phyloP scores from a whole-genome alignment of 2,329 filamentous ascomycete species.

The Beauveria sp. region DNA sequence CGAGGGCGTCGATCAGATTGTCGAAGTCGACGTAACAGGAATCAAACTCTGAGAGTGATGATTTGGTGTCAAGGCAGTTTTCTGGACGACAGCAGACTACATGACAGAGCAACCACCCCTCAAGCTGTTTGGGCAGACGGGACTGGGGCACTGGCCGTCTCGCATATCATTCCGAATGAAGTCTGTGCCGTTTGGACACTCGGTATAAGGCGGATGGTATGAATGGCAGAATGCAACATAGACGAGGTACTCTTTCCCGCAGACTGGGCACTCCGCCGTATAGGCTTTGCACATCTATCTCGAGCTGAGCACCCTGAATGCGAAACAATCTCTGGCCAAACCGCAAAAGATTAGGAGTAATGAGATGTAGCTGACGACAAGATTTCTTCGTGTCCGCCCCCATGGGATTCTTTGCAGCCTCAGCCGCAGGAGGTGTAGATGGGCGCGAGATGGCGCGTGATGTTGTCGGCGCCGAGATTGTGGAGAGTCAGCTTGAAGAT shows the following conservation, averaged over 20 bases:
- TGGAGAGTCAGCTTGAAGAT: not conserved
- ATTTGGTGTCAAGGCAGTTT: constrained; percentile 15
- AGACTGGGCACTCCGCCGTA: constrained; percentile 49
- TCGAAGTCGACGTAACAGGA: constrained; percentile 55
- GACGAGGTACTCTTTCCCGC: constrained; percentile 51
- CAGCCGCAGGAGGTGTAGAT: not conserved
- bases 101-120: constrained; percentile 49
- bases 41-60: constrained; percentile 11
- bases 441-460: not conserved
- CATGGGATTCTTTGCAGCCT: constrained; percentile 1
- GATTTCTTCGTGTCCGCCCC: not conserved
- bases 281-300: constrained; percentile 54
- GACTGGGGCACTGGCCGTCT: constrained; percentile 49
- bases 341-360: not conserved
- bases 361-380: constrained; percentile 2
- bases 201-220: constrained; percentile 40
- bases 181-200: constrained; percentile 38
- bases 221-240: constrained; percentile 49
- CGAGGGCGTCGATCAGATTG: constrained; percentile 78
- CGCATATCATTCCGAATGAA: constrained; percentile 38
- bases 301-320: not conserved
- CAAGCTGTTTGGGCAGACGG: constrained; percentile 50
- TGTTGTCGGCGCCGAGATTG: not conserved
- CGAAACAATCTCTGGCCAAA: not conserved
- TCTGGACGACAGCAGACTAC: constrained; percentile 26